Evolutionary conservation across 805 yeast genomes (phyloP), one percentile per base, ranked within the genome.

Genomic region (Vanderwaltozyma tropicalis): DNA sequence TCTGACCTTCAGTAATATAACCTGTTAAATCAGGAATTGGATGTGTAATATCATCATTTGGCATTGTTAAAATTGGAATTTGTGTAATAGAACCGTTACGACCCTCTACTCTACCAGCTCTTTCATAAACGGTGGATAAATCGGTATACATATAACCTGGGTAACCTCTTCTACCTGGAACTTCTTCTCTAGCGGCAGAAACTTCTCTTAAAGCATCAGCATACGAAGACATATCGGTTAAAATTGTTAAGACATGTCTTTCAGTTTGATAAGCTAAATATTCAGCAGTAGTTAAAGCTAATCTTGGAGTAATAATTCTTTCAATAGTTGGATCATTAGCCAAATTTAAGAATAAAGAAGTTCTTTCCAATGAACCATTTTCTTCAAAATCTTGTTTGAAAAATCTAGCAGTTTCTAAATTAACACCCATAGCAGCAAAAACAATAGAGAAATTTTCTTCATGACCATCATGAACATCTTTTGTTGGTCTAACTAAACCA

Each of bases 61-160:
- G 99, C 99, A 92, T 94, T 48, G 97, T 87, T 65, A 92, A 78
- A 63, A 92, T 92, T 44, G 99, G 99, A 62, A 92, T 84, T 71
- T 92, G 99, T 33, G 99, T 92, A 61, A 92, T 92, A 34, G 98
- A 92, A 63, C 99, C 99, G 59, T 92, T 92, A 71, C 98, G 82
- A 50, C 99, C 99, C 69, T 92, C 98, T 46, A 92, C 97, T 73
- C 99, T 84, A 64, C 99, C 99, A 32, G 99, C 99, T 73, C 99
- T 85, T 71, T 92, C 99, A 66, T 92, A 92, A 58, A 92, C 87
- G 37, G 97, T 92, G 36, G 97, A 85, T 72, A 92, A 85, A 80
- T 92, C 99, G 34, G 99, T 92, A 71, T 92, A 92, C 99, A 92
- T 92, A 67, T 92, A 92, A 83, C 99, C 99, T 48, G 99, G 99